phyloP scores from a whole-genome alignment of 148 eudicot species.

The Spergularia bocconei region DNA sequence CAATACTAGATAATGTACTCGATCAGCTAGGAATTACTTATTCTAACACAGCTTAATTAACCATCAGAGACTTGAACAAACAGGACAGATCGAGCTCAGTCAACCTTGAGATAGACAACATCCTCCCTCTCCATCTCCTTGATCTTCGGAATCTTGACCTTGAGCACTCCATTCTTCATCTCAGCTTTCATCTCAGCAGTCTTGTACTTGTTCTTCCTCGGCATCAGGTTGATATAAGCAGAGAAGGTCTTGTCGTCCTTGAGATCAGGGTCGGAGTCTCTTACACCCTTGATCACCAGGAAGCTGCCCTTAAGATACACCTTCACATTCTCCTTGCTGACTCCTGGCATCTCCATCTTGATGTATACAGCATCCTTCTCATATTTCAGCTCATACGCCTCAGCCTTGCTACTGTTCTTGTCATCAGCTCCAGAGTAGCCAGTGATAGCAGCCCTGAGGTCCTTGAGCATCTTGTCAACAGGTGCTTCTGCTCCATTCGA shows the following conservation, averaged over 20 bases:
- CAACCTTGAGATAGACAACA: slow-evolving; percentile 42
- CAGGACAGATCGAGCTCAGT: too few species aligned
- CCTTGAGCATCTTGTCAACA: too few species aligned
- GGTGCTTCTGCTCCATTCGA: too few species aligned
- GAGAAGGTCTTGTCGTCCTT: too few species aligned
- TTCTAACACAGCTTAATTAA: too few species aligned
- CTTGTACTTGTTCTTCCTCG: slow-evolving; percentile 44
- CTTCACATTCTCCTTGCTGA: slow-evolving; percentile 72
- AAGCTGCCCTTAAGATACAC: slow-evolving; percentile 62
- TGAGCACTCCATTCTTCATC: slow-evolving; percentile 68
- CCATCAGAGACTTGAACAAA: too few species aligned
- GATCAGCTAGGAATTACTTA: too few species aligned
- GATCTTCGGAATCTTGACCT: slow-evolving; percentile 46
- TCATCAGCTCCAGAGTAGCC: neutral
- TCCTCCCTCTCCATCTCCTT: slow-evolving; percentile 56
- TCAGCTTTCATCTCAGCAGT: slow-evolving; percentile 47
- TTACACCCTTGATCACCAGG: slow-evolving; percentile 41
- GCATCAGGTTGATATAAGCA: too few species aligned
- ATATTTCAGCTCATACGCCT: slow-evolving; percentile 31
- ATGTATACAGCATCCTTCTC: slow-evolving; percentile 55
- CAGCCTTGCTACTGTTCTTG: slow-evolving; percentile 22
- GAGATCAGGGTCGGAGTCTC: slow-evolving; percentile 18
- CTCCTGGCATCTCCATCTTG: slow-evolving; percentile 80
- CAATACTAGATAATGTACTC: too few species aligned
- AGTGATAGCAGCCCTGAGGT: too few species aligned